Conservation (phyloP, 2,329 filamentous ascomycete genomes). For the Uncinocarpus reesii region DNA sequence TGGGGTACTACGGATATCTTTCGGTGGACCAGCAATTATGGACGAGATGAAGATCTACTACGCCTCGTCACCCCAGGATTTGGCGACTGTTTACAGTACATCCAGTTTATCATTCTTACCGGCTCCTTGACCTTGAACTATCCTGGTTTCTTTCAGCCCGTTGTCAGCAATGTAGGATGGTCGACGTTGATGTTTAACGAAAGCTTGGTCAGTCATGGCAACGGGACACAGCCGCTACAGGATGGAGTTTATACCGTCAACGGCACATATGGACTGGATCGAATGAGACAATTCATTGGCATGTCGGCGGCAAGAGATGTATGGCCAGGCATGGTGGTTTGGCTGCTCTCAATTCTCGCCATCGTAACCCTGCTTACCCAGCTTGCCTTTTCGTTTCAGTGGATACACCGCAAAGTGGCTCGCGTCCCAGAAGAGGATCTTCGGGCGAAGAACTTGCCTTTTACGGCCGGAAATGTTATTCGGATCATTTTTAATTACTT, state of each 20-base stretch:
- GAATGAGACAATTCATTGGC: constrained; percentile 69
- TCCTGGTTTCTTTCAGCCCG: constrained; percentile 88
- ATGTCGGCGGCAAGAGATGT: constrained; percentile 67
- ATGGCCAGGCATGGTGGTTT: constrained; percentile 90
- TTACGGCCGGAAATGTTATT: constrained; percentile 66
- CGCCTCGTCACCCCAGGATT: constrained; percentile 92
- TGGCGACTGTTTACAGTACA: constrained; percentile 91
- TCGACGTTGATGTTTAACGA: constrained; percentile 86
- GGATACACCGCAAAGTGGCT: constrained; percentile 61
- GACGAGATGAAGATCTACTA: constrained; percentile 81
- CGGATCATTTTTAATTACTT: constrained; percentile 90
- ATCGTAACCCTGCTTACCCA: constrained; percentile 61
- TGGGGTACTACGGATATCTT: constrained; percentile 90
- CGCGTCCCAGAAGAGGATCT: constrained; percentile 74
- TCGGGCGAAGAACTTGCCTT: constrained; percentile 82
- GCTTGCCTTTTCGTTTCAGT: constrained; percentile 63
- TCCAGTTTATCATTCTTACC: constrained; percentile 82
- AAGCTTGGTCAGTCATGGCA: constrained; percentile 64
- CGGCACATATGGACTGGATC: constrained; percentile 67
- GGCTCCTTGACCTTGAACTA: constrained; percentile 81
- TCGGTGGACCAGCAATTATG: constrained; percentile 96
- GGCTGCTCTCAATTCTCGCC: constrained; percentile 68
- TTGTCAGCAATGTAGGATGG: constrained; percentile 79
- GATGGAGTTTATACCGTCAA: constrained; percentile 83
- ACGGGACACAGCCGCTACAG: constrained; percentile 55